Evolutionary conservation across 176 grass and related monocot species (phyloP), one percentile per base, ranked within the genome.

Genomic region (Tillandsia leiboldiana): DNA sequence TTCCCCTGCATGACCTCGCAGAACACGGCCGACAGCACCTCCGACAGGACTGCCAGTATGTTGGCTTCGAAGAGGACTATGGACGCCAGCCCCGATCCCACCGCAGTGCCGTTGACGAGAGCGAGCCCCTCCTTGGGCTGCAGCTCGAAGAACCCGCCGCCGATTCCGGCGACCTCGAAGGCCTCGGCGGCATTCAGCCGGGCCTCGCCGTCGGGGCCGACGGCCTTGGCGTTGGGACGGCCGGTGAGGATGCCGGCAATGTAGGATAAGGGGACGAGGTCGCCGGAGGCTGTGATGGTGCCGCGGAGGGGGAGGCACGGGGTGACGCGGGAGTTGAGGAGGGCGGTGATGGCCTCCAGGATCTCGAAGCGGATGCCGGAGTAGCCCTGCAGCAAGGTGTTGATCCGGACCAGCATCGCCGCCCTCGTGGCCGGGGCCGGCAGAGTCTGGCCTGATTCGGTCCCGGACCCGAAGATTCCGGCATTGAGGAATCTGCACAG

Each of bases 71-170:
- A 96, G 49, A 96, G 86, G 26, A 96, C 92, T 11, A 80, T 85
- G 0, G 92, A 91, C 0, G 92, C 92, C 1, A 96, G 83, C 2
- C 83, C 92, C 0, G 93, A 92, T 49, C 93, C 93, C 3, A 96
- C 93, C 12, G 93, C 88, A 1, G 93, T 96, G 29, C 93, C 93
- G 33, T 96, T 96, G 33, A 96, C 93, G 68, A 96, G 85, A 48
- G 93, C 89, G 26, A 96, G 89, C 1, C 89, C 93, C 24, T 96
- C 93, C 89, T 96, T 96, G 47, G 93, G 93, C 70, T 92, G 93
- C 73, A 96, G 54, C 78, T 96, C 83, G 12, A 96, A 96, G 72
- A 94, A 94, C 0, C 79, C 83, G 24, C 87, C 85, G 66, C 79
- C 73, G 26, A 94, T 89, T 1, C 90, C 90, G 1, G 90, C 86